These are phyloP conservation scores for Phtheirospermum japonicum DNA, from an alignment of 257 asterid species.

Conservation along the genomic window DNA sequence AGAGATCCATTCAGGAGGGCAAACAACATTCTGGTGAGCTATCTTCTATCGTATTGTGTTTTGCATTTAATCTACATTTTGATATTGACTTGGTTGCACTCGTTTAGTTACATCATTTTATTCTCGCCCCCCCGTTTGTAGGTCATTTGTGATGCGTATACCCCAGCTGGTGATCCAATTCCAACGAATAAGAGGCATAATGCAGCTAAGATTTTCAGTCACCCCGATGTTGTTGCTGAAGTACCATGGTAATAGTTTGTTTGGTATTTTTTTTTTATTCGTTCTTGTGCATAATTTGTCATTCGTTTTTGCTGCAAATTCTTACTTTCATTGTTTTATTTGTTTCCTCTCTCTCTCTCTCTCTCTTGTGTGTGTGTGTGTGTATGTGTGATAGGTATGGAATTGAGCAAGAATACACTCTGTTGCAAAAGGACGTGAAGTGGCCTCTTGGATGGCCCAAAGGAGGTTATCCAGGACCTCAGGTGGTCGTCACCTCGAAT, in stretches of 20 bases:
- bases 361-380: no score
- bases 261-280: not conserved
- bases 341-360: no score
- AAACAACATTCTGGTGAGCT: conserved; percentile 41
- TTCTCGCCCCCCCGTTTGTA: not conserved
- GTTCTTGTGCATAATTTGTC: no score
- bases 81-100: not conserved
- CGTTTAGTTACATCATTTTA: not conserved
- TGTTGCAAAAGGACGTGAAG: conserved; percentile 51
- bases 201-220: conserved; percentile 52
- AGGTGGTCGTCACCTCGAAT: conserved; percentile 36
- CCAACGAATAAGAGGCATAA: conserved; percentile 52
- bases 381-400: conserved; percentile 62
- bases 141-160: conserved; percentile 57
- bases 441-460: conserved; percentile 88
- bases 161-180: conserved; percentile 58
- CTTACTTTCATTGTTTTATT: no score
- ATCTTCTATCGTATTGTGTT: not conserved
- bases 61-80: not conserved
- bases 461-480: conserved; percentile 86
- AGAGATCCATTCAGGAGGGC: conserved; percentile 63
- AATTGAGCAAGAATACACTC: conserved; percentile 75
- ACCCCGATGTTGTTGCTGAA: no score
- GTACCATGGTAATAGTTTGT: no score
- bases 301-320: not conserved